phyloP scores from a whole-genome alignment of 495 filamentous ascomycete genomes.

The Aspergillus hancockii region DNA sequence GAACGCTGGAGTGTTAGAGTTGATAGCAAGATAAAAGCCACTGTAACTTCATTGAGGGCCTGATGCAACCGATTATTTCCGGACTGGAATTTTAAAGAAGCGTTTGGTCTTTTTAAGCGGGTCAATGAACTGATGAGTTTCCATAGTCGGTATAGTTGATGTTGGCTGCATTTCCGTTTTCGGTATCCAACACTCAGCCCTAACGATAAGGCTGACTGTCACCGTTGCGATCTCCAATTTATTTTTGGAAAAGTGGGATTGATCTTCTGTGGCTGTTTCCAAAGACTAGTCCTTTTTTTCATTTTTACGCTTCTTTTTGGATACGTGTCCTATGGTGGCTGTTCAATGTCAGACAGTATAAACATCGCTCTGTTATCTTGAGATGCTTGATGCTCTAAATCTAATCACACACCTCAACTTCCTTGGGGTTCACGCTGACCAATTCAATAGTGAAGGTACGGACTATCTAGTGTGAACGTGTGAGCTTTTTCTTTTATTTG shows the following conservation, averaged over 20 bases:
- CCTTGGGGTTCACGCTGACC: no score
- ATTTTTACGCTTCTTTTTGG: neutral
- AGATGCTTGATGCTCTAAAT: no score
- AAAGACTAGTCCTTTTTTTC: neutral
- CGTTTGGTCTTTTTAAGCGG: neutral
- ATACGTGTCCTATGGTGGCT: no score
- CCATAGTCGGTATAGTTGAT: constrained; percentile 10
- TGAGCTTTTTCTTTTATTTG: no score
- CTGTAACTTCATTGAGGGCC: neutral
- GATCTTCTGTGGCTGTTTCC: neutral
- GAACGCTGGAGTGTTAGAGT: constrained; percentile 5
- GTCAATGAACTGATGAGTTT: neutral
- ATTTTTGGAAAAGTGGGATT: constrained; percentile 7
- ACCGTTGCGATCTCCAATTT: constrained; percentile 13
- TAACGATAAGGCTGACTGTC: constrained; percentile 11
- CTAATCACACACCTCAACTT: no score
- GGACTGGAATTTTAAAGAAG: neutral
- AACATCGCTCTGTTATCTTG: no score
- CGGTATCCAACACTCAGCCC: constrained; percentile 16
- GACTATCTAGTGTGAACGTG: no score
- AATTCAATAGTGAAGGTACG: no score
- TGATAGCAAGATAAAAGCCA: constrained; percentile 1
- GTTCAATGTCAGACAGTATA: neutral
- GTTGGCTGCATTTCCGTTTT: constrained; percentile 21
- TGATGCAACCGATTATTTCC: constrained; percentile 16